A percentile compares a stretch with the other conserved stretches of the same genome.
Evolutionary conservation across 2,329 filamentous ascomycete species (phyloP).

Genomic region (Claviceps sp.): DNA sequence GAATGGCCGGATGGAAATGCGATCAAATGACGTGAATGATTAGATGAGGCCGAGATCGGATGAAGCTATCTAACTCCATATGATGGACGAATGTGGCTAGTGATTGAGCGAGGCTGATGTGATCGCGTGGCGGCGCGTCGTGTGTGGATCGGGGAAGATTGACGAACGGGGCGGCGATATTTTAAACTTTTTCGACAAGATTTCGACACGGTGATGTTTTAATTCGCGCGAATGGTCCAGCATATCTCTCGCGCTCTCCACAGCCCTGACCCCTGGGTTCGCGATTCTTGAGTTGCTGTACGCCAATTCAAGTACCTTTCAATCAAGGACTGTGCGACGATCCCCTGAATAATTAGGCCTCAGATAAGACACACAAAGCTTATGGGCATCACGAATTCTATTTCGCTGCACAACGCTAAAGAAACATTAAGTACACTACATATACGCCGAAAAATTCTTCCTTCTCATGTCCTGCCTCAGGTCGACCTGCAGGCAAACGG

Average conservation of each 20-base stretch:
- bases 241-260: too few relatives aligned
- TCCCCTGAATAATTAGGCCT: not conserved
- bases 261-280: too few relatives aligned
- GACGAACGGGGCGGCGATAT: not conserved
- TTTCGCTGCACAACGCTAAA: not conserved
- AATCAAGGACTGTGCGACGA: not conserved
- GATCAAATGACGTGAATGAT: too few relatives aligned
- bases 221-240: too few relatives aligned
- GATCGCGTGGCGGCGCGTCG: not conserved
- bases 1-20: too few relatives aligned
- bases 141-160: not conserved
- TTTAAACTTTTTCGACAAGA: not conserved
- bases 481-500: constrained; percentile 10
- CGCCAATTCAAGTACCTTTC: too few relatives aligned
- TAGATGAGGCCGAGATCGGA: too few relatives aligned
- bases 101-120: not conserved
- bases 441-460: not conserved
- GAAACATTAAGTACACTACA: not conserved
- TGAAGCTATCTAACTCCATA: too few relatives aligned
- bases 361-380: not conserved
- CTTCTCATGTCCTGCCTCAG: constrained; percentile 1
- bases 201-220: too few relatives aligned
- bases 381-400: not conserved
- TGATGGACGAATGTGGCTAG: too few relatives aligned
- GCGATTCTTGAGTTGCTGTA: too few relatives aligned